Evolutionary conservation across 768 basidiomycete genomes (phyloP), one percentile per base, ranked within the genome.

Genomic region (Lactarius vividus): DNA sequence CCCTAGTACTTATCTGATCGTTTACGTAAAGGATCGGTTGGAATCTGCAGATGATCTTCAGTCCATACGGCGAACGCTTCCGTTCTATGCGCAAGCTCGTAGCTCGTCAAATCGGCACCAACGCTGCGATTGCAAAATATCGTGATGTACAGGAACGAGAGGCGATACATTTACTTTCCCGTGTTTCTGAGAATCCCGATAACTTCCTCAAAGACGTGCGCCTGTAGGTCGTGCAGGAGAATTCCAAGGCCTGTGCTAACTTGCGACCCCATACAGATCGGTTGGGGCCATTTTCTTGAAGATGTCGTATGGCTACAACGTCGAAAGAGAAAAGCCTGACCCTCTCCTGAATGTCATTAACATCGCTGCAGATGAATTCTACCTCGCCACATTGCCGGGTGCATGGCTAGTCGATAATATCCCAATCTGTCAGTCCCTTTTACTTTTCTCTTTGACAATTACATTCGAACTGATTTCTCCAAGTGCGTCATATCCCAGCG

Each of bases 401-500:
- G 35, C 53, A 33, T 65, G 64, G 64, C 29, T 59, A 23, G 64
- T 65, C 10, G 64, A 65, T 33, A 40, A 55, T 11, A 35, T 65
- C 39, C 64, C 64, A 16, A 55, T 35, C 1, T 39, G 64, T 65
- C 16, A 2, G 59, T 31, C 39, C 11, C 9, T 53, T 55, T 7
- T 31, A 11, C 4, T 11, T 39, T 11, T 23, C 53, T 9, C 49
- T 6, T 13, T 23, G 23, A 26, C 49, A 15, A 35, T 18, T 15
- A 18, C 15, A 26, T 18, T 31, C 13, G 40, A 49, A 56, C 11
- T 15, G 4, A 23, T 9, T n/a, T 31, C 16, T 6, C 20, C 11
- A 49, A 68, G 67, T 68, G 13, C 52, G 58, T 26, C 58, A 66
- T 61, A 33, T 72, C 5, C 72, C 72, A 11, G 62, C 39, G 8